Evolutionary conservation across 176 grass and related monocot species (phyloP).

Genomic region (Triticum urartu): DNA sequence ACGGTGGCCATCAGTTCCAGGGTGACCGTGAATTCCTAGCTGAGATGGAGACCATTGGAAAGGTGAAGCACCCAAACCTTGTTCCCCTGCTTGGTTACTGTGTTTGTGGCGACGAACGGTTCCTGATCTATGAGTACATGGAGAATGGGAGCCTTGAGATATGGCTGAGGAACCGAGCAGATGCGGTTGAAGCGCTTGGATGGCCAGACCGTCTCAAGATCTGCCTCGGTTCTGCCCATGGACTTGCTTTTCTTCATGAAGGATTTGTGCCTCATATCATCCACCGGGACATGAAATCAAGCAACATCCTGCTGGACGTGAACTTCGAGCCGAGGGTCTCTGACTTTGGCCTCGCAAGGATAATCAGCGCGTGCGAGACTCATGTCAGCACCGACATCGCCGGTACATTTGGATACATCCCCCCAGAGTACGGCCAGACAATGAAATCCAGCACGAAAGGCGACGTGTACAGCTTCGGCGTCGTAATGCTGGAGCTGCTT

Average conservation of each 20-base stretch:
- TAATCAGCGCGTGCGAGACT: conserved; percentile 96
- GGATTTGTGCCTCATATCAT: conserved; percentile 97
- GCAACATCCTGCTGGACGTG: conserved; percentile 84
- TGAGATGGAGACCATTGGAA: conserved; percentile 98
- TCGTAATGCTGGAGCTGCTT: conserved; percentile 89
- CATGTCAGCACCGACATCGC: conserved; percentile 95
- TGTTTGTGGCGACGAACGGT: conserved; percentile 84
- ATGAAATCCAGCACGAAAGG: conserved; percentile 90
- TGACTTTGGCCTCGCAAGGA: conserved; percentile 93
- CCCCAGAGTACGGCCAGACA: conserved; percentile 78
- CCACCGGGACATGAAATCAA: conserved; percentile 96
- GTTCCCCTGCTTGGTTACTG: conserved; percentile 95
- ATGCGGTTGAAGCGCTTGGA: conserved; percentile 76
- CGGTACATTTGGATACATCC: conserved; percentile 89
- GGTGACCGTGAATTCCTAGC: conserved; percentile 86
- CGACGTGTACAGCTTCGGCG: conserved; percentile 91
- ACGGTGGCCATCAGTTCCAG: conserved; percentile 81
- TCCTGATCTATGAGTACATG: conserved; percentile 98
- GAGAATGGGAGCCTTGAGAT: conserved; percentile 90
- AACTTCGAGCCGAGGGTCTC: conserved; percentile 91
- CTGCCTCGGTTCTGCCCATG: conserved; percentile 75
- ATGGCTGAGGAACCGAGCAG: conserved; percentile 80
- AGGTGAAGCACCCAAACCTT: conserved; percentile 91
- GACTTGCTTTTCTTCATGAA: conserved; percentile 90
- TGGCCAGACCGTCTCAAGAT: conserved; percentile 92